These are phyloP conservation scores for Phytopythium cucurbitacearum DNA, from an alignment of 352 stramenopile genomes.

Conservation along the genomic window DNA sequence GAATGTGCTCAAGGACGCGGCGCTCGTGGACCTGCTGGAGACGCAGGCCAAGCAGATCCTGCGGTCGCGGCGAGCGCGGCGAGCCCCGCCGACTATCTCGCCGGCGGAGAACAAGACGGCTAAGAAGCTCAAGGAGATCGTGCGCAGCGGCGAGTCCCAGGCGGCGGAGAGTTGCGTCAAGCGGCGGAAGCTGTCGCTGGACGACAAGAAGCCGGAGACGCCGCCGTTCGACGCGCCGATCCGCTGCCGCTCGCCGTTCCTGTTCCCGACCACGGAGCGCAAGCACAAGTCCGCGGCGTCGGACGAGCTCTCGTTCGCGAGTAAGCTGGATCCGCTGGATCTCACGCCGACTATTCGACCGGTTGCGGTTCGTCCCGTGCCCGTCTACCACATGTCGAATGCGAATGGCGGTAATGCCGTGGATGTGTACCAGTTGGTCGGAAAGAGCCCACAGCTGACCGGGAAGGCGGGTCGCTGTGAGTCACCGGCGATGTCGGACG, in stretches of 20 bases:
- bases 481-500: constrained; percentile 14
- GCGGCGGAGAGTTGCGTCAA: constrained; percentile 21
- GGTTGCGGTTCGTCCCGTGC: not conserved
- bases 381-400: constrained; percentile 1
- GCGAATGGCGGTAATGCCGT: not conserved
- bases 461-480: constrained; percentile 12
- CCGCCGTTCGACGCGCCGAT: constrained; percentile 9
- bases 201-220: constrained; percentile 10
- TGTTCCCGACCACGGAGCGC: constrained; percentile 30
- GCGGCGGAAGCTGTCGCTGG: constrained; percentile 40
- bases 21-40: constrained; percentile 65
- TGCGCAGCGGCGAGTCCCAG: constrained; percentile 15
- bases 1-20: constrained; percentile 64
- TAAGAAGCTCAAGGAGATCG: constrained; percentile 35
- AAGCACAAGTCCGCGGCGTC: constrained; percentile 15
- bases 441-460: constrained; percentile 22
- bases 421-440: constrained; percentile 13
- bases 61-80: constrained; percentile 28
- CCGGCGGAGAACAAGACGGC: constrained; percentile 25
- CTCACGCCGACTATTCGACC: constrained; percentile 13
- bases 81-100: constrained; percentile 12
- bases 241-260: constrained; percentile 11
- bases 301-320: constrained; percentile 8
- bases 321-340: constrained; percentile 16
- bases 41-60: constrained; percentile 49